Percentiles rank a stretch among this genome's conserved stretches.
phyloP scores from a whole-genome alignment of 2,329 filamentous ascomycete genomes.

The Exophiala aquamarina region DNA sequence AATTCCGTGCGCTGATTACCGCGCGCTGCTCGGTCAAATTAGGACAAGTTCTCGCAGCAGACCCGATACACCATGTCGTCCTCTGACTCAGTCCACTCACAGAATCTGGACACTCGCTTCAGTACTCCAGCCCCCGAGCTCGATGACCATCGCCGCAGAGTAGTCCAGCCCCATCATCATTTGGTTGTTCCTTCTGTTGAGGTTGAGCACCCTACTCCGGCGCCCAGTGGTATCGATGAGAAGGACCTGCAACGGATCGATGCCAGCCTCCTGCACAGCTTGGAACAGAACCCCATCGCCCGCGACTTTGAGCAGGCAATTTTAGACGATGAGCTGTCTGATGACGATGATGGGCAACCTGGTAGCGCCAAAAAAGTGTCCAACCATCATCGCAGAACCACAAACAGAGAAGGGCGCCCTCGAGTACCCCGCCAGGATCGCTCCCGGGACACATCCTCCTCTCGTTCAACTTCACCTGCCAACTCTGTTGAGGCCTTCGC shows the following conservation, averaged over 20 bases:
- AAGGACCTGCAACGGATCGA: constrained; percentile 43
- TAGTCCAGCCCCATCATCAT: constrained; percentile 52
- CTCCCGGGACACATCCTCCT: constrained; percentile 54
- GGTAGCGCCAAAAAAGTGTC: constrained; percentile 38
- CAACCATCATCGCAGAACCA: constrained; percentile 18
- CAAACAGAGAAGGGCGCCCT: constrained; percentile 25
- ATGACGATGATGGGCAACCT: constrained; percentile 34
- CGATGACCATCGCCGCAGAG: constrained; percentile 73
- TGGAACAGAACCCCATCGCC: constrained; percentile 43
- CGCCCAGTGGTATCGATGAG: constrained; percentile 36
- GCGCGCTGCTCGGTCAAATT: constrained; percentile 3
- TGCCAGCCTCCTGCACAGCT: constrained; percentile 15
- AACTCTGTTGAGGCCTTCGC: constrained; percentile 98
- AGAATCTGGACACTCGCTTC: constrained; percentile 57
- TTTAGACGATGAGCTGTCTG: constrained; percentile 66
- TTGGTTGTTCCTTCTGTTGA: constrained; percentile 38
- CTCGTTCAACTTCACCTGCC: constrained; percentile 78
- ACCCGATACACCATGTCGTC: constrained; percentile 38
- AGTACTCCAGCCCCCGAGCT: constrained; percentile 66
- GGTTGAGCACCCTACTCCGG: constrained; percentile 18
- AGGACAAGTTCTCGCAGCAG: constrained; percentile 3
- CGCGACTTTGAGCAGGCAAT: constrained; percentile 88
- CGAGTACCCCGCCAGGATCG: constrained; percentile 38
- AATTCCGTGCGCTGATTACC: constrained; percentile 5
- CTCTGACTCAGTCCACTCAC: constrained; percentile 62